Conservation (phyloP, 805 yeast species). For the Candida piceae region DNA sequence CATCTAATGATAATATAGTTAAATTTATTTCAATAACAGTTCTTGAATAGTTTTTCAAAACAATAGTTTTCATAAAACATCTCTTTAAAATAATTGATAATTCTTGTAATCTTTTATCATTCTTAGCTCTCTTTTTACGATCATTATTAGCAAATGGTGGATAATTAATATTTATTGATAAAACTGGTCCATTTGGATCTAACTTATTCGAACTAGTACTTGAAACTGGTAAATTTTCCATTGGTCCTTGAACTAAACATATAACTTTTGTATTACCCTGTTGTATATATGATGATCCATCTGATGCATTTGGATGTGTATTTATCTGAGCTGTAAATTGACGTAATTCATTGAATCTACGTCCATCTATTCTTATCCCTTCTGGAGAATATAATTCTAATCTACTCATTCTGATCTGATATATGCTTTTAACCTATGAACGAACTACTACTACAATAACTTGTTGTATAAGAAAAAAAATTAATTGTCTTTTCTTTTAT, state of each 20-base stretch:
- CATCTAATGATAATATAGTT: constrained; percentile 84
- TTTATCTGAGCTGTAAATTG: constrained; percentile 74
- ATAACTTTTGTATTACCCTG: constrained; percentile 89
- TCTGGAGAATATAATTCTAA: constrained; percentile 91
- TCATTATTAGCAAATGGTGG: constrained; percentile 80
- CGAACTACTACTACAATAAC: no score
- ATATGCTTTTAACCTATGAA: no score
- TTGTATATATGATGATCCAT: constrained; percentile 89
- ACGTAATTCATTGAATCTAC: constrained; percentile 92
- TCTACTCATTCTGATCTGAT: constrained; percentile 29
- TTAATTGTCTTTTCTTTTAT: no score
- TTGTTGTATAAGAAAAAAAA: no score
- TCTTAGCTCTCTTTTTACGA: constrained; percentile 59
- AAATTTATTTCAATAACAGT: constrained; percentile 72
- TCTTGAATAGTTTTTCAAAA: constrained; percentile 72
- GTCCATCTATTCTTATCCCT: constrained; percentile 88
- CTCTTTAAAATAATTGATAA: constrained; percentile 60
- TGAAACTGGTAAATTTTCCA: constrained; percentile 53
- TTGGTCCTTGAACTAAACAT: constrained; percentile 85
- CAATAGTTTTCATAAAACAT: constrained; percentile 69
- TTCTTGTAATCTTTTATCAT: constrained; percentile 68
- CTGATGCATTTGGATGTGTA: constrained; percentile 83
- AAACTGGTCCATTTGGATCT: constrained; percentile 49
- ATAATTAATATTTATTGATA: constrained; percentile 61
- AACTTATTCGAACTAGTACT: constrained; percentile 47